Evolutionary conservation across 208 protist genomes (phyloP).

Genomic region (Leishmania lainsoni): DNA sequence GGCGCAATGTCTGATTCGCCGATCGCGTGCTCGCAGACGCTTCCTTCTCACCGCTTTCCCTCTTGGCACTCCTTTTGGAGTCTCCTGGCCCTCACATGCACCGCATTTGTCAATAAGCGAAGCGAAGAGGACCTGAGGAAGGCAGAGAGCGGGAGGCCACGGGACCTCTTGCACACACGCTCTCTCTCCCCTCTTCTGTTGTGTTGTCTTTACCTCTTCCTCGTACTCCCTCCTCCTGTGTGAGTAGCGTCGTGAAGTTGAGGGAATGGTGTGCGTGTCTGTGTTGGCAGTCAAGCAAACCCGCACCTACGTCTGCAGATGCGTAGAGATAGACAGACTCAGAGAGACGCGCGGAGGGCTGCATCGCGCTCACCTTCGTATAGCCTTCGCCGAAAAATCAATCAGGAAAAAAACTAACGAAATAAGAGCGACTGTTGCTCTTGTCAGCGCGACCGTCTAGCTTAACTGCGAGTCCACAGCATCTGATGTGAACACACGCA

Average conservation of each 20-base stretch:
- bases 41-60: background rate
- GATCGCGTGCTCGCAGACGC: background rate
- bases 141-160: background rate
- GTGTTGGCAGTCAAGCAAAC: background rate
- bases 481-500: background rate
- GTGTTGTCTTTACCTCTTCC: background rate
- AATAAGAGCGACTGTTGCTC: background rate
- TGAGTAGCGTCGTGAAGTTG: background rate
- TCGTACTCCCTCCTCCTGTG: background rate
- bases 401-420: background rate
- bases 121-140: background rate
- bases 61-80: background rate
- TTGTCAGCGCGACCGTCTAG: background rate
- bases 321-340: background rate
- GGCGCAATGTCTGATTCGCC: background rate
- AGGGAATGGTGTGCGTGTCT: background rate
- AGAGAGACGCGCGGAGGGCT: background rate
- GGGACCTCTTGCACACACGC: background rate
- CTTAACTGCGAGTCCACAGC: background rate
- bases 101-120: background rate
- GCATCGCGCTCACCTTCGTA: background rate
- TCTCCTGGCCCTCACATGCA: background rate
- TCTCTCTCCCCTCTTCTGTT: background rate
- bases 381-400: background rate
- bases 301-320: background rate